These are phyloP conservation scores for Neurospora cerealis DNA, from an alignment of 495 filamentous ascomycete species.

Conservation along the genomic window DNA sequence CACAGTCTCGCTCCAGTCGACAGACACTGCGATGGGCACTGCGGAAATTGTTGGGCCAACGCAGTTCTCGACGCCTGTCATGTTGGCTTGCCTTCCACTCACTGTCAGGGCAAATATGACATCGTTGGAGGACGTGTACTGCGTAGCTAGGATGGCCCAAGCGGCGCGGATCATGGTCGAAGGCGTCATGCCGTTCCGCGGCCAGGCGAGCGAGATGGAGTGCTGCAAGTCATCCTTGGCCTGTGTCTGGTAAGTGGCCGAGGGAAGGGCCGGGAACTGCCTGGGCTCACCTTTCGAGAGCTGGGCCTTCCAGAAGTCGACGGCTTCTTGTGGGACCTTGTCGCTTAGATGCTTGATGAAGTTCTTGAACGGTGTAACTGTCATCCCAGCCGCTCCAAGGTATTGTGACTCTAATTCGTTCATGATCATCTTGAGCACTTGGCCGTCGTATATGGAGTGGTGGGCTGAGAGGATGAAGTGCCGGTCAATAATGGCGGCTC, in stretches of 20 bases:
- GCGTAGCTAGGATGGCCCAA: constrained; percentile 32
- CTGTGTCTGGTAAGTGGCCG: constrained; percentile 1
- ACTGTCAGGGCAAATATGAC: constrained; percentile 34
- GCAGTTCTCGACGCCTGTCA: constrained; percentile 37
- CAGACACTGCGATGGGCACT: constrained; percentile 37
- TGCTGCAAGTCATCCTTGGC: background rate
- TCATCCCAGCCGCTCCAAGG: background rate
- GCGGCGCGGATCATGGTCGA: constrained; percentile 30
- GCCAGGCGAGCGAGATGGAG: background rate
- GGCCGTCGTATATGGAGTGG: constrained; percentile 58
- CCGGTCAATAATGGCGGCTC: constrained; percentile 13
- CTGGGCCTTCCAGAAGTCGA: background rate
- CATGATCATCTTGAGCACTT: constrained; percentile 35
- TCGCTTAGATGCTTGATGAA: constrained; percentile 31
- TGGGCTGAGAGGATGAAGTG: constrained; percentile 47
- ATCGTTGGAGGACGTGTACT: constrained; percentile 29
- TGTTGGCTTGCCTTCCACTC: constrained; percentile 34
- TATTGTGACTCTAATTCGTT: constrained; percentile 6
- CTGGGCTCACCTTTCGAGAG: background rate
- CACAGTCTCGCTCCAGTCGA: background rate
- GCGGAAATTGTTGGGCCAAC: constrained; percentile 48
- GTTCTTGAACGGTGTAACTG: constrained; percentile 26
- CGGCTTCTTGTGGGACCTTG: background rate
- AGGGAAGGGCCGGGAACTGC: constrained; percentile 14
- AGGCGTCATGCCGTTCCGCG: constrained; percentile 1